Evolutionary conservation across 371 early-diverging fungal genomes (phyloP).

Genomic region (Zopfochytrium polystomum): DNA sequence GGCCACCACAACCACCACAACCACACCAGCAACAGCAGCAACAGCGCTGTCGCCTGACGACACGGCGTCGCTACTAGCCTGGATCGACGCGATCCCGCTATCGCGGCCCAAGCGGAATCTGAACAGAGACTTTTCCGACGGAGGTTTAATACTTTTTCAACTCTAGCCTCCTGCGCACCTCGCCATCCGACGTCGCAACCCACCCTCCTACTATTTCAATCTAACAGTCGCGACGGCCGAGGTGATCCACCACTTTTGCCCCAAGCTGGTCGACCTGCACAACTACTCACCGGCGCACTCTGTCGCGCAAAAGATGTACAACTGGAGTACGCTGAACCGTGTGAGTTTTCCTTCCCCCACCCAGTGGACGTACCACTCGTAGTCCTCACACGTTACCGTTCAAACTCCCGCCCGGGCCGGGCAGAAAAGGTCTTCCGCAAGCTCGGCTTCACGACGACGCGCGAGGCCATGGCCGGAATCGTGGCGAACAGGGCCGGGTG

Average conservation of each 20-base stretch:
- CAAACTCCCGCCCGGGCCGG: not conserved
- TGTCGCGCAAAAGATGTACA: conserved; percentile 51
- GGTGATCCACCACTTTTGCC: conserved; percentile 45
- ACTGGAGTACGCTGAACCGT: conserved; percentile 57
- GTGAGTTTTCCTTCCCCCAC: conserved; percentile 1
- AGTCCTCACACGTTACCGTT: not conserved
- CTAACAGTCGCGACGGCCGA: conserved; percentile 46
- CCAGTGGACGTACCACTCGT: no score
- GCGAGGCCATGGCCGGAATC: conserved; percentile 38
- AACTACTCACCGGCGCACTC: conserved; percentile 54
- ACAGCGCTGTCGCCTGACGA: conserved; percentile 30
- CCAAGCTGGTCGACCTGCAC: conserved; percentile 54
- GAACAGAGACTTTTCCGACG: conserved; percentile 54
- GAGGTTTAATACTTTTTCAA: conserved; percentile 40
- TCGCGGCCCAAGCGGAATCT: conserved; percentile 52
- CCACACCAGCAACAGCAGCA: no score
- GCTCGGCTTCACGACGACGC: conserved; percentile 33
- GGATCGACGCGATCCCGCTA: conserved; percentile 53
- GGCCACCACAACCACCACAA: no score
- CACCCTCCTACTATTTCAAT: conserved; percentile 2
- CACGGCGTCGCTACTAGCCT: conserved; percentile 34
- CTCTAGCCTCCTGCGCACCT: no score
- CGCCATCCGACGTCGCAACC: no score
- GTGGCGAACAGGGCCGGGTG: conserved; percentile 42
- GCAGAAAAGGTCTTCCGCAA: conserved; percentile 47